Evolutionary conservation across 345 rosid species (phyloP).

Genomic region (Eucalyptus globulus): DNA sequence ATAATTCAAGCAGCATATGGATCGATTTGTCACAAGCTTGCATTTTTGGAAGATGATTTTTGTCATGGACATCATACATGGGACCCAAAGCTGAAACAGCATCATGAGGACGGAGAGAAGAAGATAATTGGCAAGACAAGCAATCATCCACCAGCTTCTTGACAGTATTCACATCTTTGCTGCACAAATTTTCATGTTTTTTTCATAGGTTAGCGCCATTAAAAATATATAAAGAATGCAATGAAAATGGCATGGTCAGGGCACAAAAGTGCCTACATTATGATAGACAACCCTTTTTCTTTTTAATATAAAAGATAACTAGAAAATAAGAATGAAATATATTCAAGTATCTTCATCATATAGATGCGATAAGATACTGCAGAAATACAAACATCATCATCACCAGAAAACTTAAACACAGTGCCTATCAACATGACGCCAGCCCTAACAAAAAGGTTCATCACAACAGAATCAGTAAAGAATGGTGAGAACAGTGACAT

Average conservation of each 20-base stretch:
- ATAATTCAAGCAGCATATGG: slow-evolving; percentile 54
- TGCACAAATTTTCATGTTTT: slow-evolving; percentile 17
- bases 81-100: slow-evolving; percentile 99
- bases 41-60: slow-evolving; percentile 85
- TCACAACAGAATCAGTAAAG: background rate
- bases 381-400: background rate
- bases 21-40: slow-evolving; percentile 47
- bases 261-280: background rate
- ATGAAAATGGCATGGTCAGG: background rate
- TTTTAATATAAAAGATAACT: background rate
- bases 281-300: background rate
- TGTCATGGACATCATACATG: slow-evolving; percentile 95
- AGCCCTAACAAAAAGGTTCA: background rate
- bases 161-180: slow-evolving; percentile 92
- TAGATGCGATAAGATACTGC: background rate
- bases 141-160: slow-evolving; percentile 95
- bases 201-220: background rate
- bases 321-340: background rate
- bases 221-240: background rate
- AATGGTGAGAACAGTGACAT: background rate
- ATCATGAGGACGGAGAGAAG: slow-evolving; percentile 95
- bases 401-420: background rate
- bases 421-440: background rate
- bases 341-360: background rate
- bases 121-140: slow-evolving; percentile 64